Percentiles rank a stretch among this genome's conserved stretches.
These are phyloP conservation scores for Alopecurus myosuroides DNA, from an alignment of 176 grass and related monocot species.

Conservation along the genomic window DNA sequence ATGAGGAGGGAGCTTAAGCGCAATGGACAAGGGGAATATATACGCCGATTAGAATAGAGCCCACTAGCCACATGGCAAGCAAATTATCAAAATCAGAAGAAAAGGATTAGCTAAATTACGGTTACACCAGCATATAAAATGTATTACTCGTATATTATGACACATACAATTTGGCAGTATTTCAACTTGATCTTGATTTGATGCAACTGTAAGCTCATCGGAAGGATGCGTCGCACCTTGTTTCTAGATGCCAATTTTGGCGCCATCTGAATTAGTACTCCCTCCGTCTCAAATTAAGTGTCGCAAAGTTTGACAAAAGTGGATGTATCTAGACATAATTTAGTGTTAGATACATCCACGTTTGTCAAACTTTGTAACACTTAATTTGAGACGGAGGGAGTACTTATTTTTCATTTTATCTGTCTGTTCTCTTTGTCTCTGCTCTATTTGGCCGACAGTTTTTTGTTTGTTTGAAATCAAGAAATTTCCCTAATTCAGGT, in stretches of 20 bases:
- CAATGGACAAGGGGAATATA: slow-evolving; percentile 45
- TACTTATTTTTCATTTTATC: background rate
- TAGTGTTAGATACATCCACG: no score
- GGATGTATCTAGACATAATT: no score
- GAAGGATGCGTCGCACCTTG: background rate
- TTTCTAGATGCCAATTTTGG: slow-evolving; percentile 6
- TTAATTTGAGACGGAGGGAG: no score
- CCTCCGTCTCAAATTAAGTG: no score
- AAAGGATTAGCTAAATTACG: background rate
- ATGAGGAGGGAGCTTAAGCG: slow-evolving; percentile 20
- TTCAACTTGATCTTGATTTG: background rate
- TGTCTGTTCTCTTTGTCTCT: background rate
- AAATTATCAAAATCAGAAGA: background rate
- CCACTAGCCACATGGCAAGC: slow-evolving; percentile 39
- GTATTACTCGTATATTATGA: no score
- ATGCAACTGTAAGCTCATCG: background rate
- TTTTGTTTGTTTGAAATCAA: background rate
- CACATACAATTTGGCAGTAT: background rate
- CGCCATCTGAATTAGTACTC: no score
- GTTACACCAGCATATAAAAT: background rate
- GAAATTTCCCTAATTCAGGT: background rate
- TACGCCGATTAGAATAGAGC: slow-evolving; percentile 42
- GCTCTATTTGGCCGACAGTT: background rate
- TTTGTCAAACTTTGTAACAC: no score
- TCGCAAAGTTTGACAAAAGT: no score